Evolutionary conservation across 176 grass and related monocot genomes (phyloP).

Genomic region (Oryza nivara): DNA sequence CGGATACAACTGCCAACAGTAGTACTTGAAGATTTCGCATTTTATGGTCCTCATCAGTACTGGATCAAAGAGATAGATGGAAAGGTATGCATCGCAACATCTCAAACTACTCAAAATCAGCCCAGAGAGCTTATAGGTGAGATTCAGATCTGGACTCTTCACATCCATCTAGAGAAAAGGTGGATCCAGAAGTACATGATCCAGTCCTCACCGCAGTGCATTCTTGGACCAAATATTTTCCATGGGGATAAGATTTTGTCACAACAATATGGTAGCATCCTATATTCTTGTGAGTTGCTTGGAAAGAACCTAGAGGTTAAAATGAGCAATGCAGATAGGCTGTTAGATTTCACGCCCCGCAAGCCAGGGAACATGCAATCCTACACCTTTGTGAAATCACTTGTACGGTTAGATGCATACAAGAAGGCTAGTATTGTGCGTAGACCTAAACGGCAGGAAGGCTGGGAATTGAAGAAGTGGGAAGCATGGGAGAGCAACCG

Average conservation of each 20-base stretch:
- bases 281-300: neutral
- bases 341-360: neutral
- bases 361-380: neutral
- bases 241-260: slow-evolving; percentile 34
- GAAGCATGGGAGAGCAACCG: neutral
- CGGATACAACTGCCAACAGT: neutral
- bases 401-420: slow-evolving; percentile 40
- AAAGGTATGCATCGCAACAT: slow-evolving; percentile 9
- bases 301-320: neutral
- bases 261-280: neutral
- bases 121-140: neutral
- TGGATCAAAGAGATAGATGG: slow-evolving; percentile 32
- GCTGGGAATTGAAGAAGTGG: slow-evolving; percentile 37
- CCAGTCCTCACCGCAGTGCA: neutral
- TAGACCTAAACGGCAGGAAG: neutral
- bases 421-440: slow-evolving; percentile 1
- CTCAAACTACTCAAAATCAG: neutral
- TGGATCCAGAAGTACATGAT: slow-evolving; percentile 33
- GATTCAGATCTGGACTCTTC: slow-evolving; percentile 37
- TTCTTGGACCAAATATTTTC: neutral
- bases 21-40: neutral
- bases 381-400: slow-evolving; percentile 9
- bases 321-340: neutral
- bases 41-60: neutral
- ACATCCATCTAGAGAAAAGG: neutral